Evolutionary conservation across 225 moss, liverwort and hornwort genomes (phyloP), one percentile per base, ranked within the genome.

Genomic region (Marchantia paleacea): DNA sequence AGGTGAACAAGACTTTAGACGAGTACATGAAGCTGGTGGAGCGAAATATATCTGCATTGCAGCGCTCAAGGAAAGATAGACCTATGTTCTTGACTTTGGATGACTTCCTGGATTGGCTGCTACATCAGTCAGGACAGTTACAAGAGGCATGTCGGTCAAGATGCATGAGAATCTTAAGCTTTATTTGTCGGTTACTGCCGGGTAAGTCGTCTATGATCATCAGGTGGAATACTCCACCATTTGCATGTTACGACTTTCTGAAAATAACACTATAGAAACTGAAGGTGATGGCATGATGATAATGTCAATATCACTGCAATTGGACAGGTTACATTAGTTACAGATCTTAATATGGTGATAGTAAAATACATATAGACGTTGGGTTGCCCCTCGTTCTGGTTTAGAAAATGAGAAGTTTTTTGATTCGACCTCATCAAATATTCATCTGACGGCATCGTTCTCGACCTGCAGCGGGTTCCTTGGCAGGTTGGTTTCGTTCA

Each of bases 151-250:
- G 92, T 83, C 94, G 96, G 69, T 84, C 86, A 19, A 91, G 86
- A 81, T 94, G 96, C 87, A 94, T 96, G 94, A 91, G 84, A 78
- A 83, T 92, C 75, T 89, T 94, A 81, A 85, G 87, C 80, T 88
- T 90, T 53, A 85, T 96, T n/a, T 92, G 90, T 83, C 85, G 83
- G 18, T 81, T 82, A 55, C 80, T 85, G 64, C 88, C 92, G 86
- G 94, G 96, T 96, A 52, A 74, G 65, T 65, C 30, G n/a, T 16
- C 30, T 69, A 19, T 80, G 62, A 22, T 20, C 11, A 26, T 69
- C 29, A 18, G 74, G 24, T 29, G 54, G 9, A 55, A 29, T 0
- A 3, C 2, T 75, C 22, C 0, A 70, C 16, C 25, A 51, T 50
- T 19, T 16, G 22, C 51, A 63, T 83, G 39, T 39, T 39, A 2